Evolutionary conservation across 2,329 filamentous ascomycete genomes (phyloP).

Genomic region (Fusarium citri): DNA sequence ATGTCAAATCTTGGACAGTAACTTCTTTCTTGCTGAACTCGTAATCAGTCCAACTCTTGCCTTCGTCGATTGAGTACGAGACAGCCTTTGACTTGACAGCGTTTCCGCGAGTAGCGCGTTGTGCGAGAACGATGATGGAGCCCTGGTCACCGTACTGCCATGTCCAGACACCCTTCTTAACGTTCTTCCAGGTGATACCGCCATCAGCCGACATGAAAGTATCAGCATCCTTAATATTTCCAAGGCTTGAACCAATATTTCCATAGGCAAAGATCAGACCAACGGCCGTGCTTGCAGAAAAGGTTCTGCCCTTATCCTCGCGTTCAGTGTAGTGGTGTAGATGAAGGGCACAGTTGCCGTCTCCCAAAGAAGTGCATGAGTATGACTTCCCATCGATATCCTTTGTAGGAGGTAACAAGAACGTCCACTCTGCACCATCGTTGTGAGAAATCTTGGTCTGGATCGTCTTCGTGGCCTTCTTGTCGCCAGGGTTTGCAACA

Average conservation of each 20-base stretch:
- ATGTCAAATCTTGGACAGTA: constrained; percentile 83
- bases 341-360: constrained; percentile 83
- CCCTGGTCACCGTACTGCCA: constrained; percentile 98
- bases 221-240: constrained; percentile 76
- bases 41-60: constrained; percentile 81
- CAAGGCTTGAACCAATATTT: constrained; percentile 83
- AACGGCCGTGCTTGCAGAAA: constrained; percentile 86
- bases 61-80: constrained; percentile 84
- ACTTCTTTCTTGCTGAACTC: constrained; percentile 79
- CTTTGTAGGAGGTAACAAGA: constrained; percentile 76
- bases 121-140: constrained; percentile 88
- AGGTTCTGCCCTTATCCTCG: constrained; percentile 82
- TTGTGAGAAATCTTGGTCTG: constrained; percentile 96
- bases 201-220: constrained; percentile 93
- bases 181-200: constrained; percentile 86
- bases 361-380: constrained; percentile 71
- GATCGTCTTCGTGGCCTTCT: constrained; percentile 85
- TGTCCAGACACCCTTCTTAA: constrained; percentile 88
- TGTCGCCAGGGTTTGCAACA: constrained; percentile 78
- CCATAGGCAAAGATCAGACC: constrained; percentile 92
- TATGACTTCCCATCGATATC: constrained; percentile 79
- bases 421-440: constrained; percentile 89
- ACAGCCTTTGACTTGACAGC: constrained; percentile 74
- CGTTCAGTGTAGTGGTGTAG: constrained; percentile 97
- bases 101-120: constrained; percentile 75